These are phyloP conservation scores for Mariannaea sp. DNA, from an alignment of 2,329 filamentous ascomycete species.

Conservation along the genomic window DNA sequence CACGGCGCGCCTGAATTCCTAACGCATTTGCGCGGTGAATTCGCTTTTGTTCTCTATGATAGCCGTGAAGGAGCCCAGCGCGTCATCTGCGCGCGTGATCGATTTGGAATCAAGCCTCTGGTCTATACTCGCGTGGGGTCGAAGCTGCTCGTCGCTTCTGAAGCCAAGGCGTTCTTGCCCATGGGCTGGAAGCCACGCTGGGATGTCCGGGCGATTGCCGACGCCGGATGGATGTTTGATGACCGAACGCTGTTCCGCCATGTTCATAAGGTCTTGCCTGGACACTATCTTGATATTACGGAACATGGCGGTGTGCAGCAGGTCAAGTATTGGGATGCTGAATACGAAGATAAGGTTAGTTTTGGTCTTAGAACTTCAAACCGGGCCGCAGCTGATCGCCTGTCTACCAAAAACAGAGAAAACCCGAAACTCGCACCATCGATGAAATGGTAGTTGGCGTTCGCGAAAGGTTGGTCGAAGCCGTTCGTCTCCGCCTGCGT, in stretches of 20 bases:
- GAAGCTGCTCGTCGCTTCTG: background rate
- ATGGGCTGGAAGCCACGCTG: slow-evolving; percentile 1
- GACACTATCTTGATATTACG: background rate
- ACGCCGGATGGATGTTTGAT: background rate
- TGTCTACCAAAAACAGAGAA: background rate
- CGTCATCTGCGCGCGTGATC: background rate
- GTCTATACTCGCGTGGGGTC: background rate
- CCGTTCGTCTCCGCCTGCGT: background rate
- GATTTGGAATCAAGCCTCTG: slow-evolving; percentile 1
- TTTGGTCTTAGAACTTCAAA: background rate
- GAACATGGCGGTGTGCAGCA: background rate
- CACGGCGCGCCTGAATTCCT: background rate
- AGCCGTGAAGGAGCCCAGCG: background rate
- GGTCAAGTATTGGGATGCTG: slow-evolving; percentile 2
- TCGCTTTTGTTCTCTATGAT: slow-evolving; percentile 1
- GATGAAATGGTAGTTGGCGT: slow-evolving; percentile 2
- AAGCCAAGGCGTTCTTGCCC: slow-evolving; percentile 2
- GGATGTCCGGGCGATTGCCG: background rate
- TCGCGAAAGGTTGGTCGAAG: background rate
- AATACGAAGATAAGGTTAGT: slow-evolving; percentile 3
- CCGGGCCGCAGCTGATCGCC: background rate
- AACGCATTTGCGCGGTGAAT: background rate
- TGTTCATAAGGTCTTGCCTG: background rate
- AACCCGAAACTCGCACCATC: background rate
- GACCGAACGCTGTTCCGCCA: background rate